A percentile compares a stretch with the other conserved stretches of the same genome.
Evolutionary conservation across 139 green algal species (phyloP).

Genomic region (Chlorella sp.): DNA sequence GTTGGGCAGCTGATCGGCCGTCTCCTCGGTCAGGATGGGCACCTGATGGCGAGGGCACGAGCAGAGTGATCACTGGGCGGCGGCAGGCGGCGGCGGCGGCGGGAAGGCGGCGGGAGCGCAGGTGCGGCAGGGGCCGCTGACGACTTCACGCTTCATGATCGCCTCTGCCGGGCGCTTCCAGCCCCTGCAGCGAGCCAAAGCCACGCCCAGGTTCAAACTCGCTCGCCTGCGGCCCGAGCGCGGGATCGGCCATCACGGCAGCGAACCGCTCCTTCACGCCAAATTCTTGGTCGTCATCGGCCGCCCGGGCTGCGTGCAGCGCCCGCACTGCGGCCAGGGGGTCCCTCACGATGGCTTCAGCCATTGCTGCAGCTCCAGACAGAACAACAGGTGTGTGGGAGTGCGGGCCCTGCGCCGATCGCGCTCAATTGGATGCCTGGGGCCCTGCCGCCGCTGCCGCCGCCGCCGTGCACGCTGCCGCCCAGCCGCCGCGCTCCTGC

Average conservation of each 20-base stretch:
- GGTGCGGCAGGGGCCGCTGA: not conserved
- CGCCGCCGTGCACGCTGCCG: no score
- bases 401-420: no score
- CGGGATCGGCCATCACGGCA: not conserved
- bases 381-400: no score
- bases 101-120: no score
- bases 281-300: slow-evolving; percentile 4
- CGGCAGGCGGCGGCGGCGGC: not conserved
- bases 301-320: slow-evolving; percentile 9
- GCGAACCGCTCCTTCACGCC: slow-evolving; percentile 14
- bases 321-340: not conserved
- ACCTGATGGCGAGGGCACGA: slow-evolving; percentile 40
- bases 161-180: no score
- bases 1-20: slow-evolving; percentile 54
- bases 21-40: slow-evolving; percentile 45
- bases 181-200: no score
- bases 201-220: slow-evolving; percentile 23
- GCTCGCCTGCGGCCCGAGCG: not conserved
- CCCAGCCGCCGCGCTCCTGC: no score
- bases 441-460: no score
- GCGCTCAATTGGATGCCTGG: no score
- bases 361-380: no score
- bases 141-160: not conserved
- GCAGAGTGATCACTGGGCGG: not conserved
- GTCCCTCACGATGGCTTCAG: not conserved